These are phyloP conservation scores for Colletotrichum neosansevieriae DNA, from an alignment of 2,329 filamentous ascomycete species.

Conservation along the genomic window DNA sequence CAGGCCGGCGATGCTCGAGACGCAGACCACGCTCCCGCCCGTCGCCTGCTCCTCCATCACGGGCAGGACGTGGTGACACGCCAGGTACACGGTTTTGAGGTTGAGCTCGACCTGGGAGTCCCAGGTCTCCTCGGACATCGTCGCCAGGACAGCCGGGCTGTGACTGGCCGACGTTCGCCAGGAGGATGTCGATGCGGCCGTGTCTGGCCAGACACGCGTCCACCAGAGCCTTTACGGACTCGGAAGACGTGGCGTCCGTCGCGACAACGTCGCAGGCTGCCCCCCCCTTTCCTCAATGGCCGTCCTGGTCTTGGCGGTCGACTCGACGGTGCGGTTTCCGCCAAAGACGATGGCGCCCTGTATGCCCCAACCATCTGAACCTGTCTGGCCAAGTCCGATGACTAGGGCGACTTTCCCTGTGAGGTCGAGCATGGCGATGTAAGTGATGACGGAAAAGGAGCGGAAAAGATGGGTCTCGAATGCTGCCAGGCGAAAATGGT, in stretches of 20 bases:
- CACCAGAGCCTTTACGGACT: slow-evolving; percentile 64
- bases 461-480: slow-evolving; percentile 6
- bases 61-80: slow-evolving; percentile 64
- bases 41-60: slow-evolving; percentile 63
- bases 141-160: slow-evolving; percentile 64
- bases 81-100: slow-evolving; percentile 67
- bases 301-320: slow-evolving; percentile 54
- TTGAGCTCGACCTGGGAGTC: slow-evolving; percentile 66
- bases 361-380: slow-evolving; percentile 62
- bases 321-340: slow-evolving; percentile 59
- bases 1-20: slow-evolving; percentile 62
- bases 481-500: no score
- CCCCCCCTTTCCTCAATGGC: slow-evolving; percentile 50
- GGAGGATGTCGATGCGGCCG: slow-evolving; percentile 68
- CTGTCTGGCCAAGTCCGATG: slow-evolving; percentile 59
- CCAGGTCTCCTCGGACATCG: slow-evolving; percentile 62
- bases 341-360: slow-evolving; percentile 63
- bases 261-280: slow-evolving; percentile 55
- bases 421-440: slow-evolving; percentile 48
- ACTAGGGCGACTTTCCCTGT: slow-evolving; percentile 57
- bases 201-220: slow-evolving; percentile 63
- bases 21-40: slow-evolving; percentile 58
- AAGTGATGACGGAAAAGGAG: slow-evolving; percentile 13
- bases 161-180: slow-evolving; percentile 71
- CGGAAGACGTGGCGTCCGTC: slow-evolving; percentile 64